A percentile compares a stretch with the other conserved stretches of the same genome.
These are phyloP conservation scores for Linum trigynum DNA, from an alignment of 345 rosid genomes.

Conservation along the genomic window DNA sequence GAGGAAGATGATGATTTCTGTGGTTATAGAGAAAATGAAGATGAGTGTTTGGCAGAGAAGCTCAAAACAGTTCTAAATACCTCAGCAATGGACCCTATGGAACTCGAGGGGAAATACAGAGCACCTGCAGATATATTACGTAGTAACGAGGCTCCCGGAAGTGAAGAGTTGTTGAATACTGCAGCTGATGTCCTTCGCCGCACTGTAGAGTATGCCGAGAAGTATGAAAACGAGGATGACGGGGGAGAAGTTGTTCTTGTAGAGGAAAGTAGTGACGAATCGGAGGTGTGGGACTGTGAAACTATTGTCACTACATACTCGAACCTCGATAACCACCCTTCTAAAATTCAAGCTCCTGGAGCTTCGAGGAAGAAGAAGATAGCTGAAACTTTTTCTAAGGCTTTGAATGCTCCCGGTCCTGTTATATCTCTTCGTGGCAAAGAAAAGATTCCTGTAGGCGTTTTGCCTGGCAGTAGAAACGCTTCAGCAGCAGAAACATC, in stretches of 20 bases:
- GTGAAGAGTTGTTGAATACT: constrained; percentile 37
- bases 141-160: constrained; percentile 25
- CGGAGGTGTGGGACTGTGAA: constrained; percentile 65
- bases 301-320: constrained; percentile 61
- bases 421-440: constrained; percentile 57
- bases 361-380: constrained; percentile 54
- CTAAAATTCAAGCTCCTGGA: constrained; percentile 57
- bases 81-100: constrained; percentile 32
- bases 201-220: constrained; percentile 53
- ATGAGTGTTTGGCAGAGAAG: constrained; percentile 37
- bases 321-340: constrained; percentile 83
- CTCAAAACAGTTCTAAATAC: constrained; percentile 35
- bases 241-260: constrained; percentile 37
- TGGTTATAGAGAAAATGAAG: constrained; percentile 36
- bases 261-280: constrained; percentile 70
- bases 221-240: constrained; percentile 49
- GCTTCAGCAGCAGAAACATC: constrained; percentile 26
- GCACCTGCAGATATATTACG: constrained; percentile 63
- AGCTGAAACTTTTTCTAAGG: constrained; percentile 40
- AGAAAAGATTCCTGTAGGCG: constrained; percentile 66
- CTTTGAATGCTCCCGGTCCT: constrained; percentile 29
- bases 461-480: constrained; percentile 39
- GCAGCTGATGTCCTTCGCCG: constrained; percentile 43
- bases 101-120: constrained; percentile 42
- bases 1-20: constrained; percentile 36